These are phyloP conservation scores for Houttuynia cordata DNA, from an alignment of 164 flowering plant species.

Conservation along the genomic window DNA sequence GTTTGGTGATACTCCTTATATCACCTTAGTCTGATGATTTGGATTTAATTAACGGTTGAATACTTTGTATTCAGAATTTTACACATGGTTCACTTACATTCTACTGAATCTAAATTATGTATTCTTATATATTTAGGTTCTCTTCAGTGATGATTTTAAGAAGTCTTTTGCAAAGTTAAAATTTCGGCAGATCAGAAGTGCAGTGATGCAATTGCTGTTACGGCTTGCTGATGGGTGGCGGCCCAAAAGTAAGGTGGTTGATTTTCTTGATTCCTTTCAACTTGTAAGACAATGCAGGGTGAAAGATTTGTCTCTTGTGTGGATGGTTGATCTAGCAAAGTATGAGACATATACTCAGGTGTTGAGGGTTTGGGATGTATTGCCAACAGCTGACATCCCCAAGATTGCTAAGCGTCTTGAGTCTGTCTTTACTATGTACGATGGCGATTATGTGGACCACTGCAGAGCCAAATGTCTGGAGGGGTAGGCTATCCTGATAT, in stretches of 20 bases:
- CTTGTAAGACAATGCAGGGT: slow-evolving; percentile 22
- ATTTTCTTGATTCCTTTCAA: slow-evolving; percentile 13
- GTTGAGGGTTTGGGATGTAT: slow-evolving; percentile 58
- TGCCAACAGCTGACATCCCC: slow-evolving; percentile 43
- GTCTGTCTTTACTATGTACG: slow-evolving; percentile 7
- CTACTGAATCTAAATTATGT: not conserved
- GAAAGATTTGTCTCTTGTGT: slow-evolving; percentile 15
- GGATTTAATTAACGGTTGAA: too few relatives aligned
- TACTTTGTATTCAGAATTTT: too few relatives aligned
- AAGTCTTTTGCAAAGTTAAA: slow-evolving; percentile 15
- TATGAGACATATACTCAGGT: slow-evolving; percentile 17
- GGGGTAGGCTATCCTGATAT: slow-evolving; percentile 34
- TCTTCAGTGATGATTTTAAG: slow-evolving; percentile 21
- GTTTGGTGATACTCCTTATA: too few relatives aligned
- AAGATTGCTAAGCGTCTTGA: slow-evolving; percentile 28
- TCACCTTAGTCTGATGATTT: too few relatives aligned
- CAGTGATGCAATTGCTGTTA: slow-evolving; percentile 16
- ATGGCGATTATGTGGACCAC: slow-evolving; percentile 26
- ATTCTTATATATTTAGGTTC: slow-evolving; percentile 15
- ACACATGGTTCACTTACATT: too few relatives aligned
- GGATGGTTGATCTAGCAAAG: slow-evolving; percentile 28
- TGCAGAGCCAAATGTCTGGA: slow-evolving; percentile 41
- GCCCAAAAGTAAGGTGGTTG: slow-evolving; percentile 3
- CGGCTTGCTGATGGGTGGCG: slow-evolving; percentile 41
- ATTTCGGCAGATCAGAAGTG: slow-evolving; percentile 5